Evolutionary conservation across 352 stramenopile genomes (phyloP).

Genomic region (Globisporangium paroecandrum): DNA sequence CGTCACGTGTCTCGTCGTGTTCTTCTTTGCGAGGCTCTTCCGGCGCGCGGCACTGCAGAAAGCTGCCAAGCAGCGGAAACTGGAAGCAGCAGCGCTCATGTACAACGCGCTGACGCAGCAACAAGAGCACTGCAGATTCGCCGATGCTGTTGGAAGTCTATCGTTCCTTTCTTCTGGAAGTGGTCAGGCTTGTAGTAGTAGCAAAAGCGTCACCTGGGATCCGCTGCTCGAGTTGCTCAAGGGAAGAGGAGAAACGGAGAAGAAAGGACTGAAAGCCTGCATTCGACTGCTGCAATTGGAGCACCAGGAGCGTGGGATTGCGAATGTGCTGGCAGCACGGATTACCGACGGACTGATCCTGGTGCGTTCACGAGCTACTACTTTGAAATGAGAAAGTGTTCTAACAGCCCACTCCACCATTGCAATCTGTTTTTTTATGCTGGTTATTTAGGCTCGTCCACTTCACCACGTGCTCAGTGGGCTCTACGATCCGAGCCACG

Average conservation of each 20-base stretch:
- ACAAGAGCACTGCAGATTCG: background rate
- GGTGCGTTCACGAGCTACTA: background rate
- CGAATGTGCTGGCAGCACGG: background rate
- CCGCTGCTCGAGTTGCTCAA: background rate
- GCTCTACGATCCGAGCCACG: constrained; percentile 7
- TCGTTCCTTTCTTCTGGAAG: background rate
- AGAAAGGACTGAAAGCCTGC: constrained; percentile 4
- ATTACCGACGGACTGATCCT: constrained; percentile 13
- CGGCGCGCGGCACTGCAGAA: constrained; percentile 31
- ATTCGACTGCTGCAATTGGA: constrained; percentile 13
- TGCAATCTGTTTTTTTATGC: background rate
- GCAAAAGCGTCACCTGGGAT: background rate
- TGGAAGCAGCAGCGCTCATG: constrained; percentile 2
- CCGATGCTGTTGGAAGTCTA: background rate
- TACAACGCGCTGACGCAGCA: background rate
- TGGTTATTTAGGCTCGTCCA: background rate
- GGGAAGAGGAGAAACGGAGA: background rate
- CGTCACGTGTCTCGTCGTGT: constrained; percentile 25
- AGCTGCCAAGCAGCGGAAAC: constrained; percentile 17
- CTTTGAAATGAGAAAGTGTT: background rate
- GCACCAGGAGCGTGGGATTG: background rate
- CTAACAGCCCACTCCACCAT: background rate
- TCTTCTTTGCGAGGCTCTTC: constrained; percentile 40
- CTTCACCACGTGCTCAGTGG: constrained; percentile 10
- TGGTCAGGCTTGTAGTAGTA: background rate